Percentiles rank a stretch among this genome's conserved stretches.
Evolutionary conservation across 208 protist species (phyloP).

Genomic region (Acanthamoeba lugdunensis): DNA sequence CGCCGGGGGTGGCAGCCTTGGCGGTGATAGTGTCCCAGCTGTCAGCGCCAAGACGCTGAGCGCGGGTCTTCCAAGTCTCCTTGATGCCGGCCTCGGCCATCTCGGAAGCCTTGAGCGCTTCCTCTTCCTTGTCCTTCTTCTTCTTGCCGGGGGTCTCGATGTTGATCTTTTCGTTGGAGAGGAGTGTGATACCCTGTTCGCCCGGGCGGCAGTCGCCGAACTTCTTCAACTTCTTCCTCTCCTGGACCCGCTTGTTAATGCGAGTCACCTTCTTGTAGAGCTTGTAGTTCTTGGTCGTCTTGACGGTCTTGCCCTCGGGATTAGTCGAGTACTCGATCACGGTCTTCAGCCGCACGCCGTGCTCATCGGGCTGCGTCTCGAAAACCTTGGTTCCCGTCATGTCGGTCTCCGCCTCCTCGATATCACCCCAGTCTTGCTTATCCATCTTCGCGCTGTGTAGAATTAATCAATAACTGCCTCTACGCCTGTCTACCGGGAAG

Average conservation of each 20-base stretch:
- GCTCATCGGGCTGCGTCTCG: conserved; percentile 45
- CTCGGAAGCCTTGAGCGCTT: conserved; percentile 30
- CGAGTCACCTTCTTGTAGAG: conserved; percentile 70
- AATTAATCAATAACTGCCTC: neutral
- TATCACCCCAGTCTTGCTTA: conserved; percentile 57
- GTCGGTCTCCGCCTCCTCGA: conserved; percentile 70
- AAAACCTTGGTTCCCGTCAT: conserved; percentile 70
- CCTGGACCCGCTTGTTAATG: conserved; percentile 66
- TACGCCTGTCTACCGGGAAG: neutral
- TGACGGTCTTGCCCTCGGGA: conserved; percentile 68
- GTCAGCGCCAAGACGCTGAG: conserved; percentile 50
- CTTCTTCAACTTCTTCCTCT: conserved; percentile 57
- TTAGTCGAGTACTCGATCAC: conserved; percentile 72
- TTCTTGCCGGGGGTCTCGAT: conserved; percentile 16
- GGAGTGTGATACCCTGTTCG: neutral
- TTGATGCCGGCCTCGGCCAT: conserved; percentile 11
- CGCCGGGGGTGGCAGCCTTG: neutral
- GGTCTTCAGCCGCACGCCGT: conserved; percentile 69
- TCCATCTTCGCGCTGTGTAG: conserved; percentile 23
- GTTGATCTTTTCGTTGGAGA: neutral
- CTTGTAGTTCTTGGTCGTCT: conserved; percentile 61
- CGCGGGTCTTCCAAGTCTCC: conserved; percentile 59
- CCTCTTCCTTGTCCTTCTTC: conserved; percentile 67
- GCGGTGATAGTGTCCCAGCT: conserved; percentile 65
- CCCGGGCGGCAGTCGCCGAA: neutral